Base-by-base conservation (phyloP, 768 basidiomycete species). In the Phylloporus sp. region DNA sequence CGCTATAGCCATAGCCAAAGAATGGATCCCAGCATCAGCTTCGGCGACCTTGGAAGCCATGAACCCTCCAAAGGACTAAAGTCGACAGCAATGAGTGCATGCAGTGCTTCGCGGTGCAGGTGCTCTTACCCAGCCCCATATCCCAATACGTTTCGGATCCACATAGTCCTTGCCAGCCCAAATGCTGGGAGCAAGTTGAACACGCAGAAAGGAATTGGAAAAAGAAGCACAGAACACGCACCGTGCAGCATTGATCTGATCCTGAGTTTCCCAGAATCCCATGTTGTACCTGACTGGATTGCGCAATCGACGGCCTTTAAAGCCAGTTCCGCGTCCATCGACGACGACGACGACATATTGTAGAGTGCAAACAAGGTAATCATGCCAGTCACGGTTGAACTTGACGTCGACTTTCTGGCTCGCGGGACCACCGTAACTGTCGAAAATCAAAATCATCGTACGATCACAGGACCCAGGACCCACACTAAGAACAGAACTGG, bases 311-410 rank as follows among this genome's bases (percentile, higher is more conserved):
- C 94, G 77, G 2, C 96, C 96, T 62, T 86, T 90, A 71, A 74
- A 90, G 2, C 95, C 95, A 0, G 95, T 99, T 0, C 95, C 96
- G 17, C 96, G 80, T 0, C 92, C 92, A 60, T 99, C 96, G 31
- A 97, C 87, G 31, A 78, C 69, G 44, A 99, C 90, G 27, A 94
- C 74, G 29, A 99, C 75, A 63, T 93, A 95, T 54, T 89, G 80
- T 41, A 90, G 69, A 18, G 79, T 77, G 57, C 87, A 84, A 11
- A 84, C 87, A 31, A 96, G 74, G 67, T 86, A 95, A 47, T 90
- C 77, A 53, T 92, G 82, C 90, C 91, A 98, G 67, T 88, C 86
- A 21, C 84, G 78, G 13, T 59, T 56, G 67, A 79, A 98, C 24
- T 65, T 68, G 15, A 80, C 69, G 61, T 83, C 71, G 23, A 94